These are phyloP conservation scores for Cyclotella choctawhatcheeana DNA, from an alignment of 108 stramenopile species.

Conservation along the genomic window DNA sequence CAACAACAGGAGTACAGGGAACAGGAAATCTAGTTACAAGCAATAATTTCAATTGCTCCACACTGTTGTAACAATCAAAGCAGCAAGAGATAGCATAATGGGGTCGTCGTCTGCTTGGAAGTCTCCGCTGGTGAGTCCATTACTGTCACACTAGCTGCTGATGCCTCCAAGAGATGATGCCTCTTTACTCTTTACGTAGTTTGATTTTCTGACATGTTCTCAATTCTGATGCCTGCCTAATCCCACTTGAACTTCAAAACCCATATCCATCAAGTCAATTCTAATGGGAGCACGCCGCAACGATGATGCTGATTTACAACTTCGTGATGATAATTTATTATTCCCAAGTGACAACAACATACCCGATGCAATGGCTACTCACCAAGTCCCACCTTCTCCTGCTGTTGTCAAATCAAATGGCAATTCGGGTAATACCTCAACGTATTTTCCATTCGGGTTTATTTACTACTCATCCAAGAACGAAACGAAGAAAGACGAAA, in stretches of 20 bases:
- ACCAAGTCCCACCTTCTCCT: neutral
- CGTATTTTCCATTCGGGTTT: conserved; percentile 33
- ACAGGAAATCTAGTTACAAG: too few relatives aligned
- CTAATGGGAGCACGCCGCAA: conserved; percentile 38
- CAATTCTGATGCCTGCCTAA: too few relatives aligned
- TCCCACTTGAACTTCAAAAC: neutral
- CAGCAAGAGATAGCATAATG: neutral
- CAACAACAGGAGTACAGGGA: too few relatives aligned
- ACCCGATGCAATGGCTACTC: neutral
- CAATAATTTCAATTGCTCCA: too few relatives aligned
- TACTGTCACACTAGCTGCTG: too few relatives aligned
- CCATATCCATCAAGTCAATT: conserved; percentile 17
- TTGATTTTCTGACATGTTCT: too few relatives aligned
- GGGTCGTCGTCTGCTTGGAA: neutral
- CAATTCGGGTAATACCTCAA: neutral
- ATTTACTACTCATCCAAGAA: conserved; percentile 10
- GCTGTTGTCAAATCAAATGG: neutral
- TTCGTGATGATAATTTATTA: conserved; percentile 17
- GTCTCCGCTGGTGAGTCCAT: neutral
- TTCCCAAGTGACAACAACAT: neutral
- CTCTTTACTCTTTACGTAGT: too few relatives aligned
- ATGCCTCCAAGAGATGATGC: too few relatives aligned
- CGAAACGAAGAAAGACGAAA: neutral
- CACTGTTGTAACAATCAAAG: too few relatives aligned
- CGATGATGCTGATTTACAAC: conserved; percentile 33